Percentiles rank a stretch among this genome's conserved stretches.
Conservation (phyloP, 192 early-diverging fungal genomes). For the Linnemannia zychae region DNA sequence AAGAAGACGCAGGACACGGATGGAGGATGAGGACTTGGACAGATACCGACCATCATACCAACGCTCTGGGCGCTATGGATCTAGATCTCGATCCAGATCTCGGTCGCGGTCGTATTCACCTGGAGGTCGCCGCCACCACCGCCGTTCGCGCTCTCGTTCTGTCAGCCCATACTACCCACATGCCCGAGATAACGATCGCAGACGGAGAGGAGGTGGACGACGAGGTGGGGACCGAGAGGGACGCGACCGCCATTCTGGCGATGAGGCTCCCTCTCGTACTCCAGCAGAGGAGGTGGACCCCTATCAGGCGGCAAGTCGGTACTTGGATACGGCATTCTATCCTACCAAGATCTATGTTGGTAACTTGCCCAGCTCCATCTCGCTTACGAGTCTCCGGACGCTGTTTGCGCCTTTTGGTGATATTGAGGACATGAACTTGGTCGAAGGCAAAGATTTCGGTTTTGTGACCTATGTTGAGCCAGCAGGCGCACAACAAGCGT, state of each 20-base stretch:
- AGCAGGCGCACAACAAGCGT: slow-evolving; percentile 54
- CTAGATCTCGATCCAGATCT: slow-evolving; percentile 33
- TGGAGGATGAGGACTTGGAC: slow-evolving; percentile 32
- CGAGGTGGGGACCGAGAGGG: slow-evolving; percentile 33
- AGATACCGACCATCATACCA: slow-evolving; percentile 19
- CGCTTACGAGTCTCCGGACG: slow-evolving; percentile 35
- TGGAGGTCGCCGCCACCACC: slow-evolving; percentile 25
- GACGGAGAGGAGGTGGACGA: slow-evolving; percentile 27
- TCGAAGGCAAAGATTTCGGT: slow-evolving; percentile 66
- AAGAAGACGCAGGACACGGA: slow-evolving; percentile 35
- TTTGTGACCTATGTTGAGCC: slow-evolving; percentile 65
- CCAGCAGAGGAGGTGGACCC: slow-evolving; percentile 42
- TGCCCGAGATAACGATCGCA: slow-evolving; percentile 27
- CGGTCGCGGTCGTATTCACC: slow-evolving; percentile 34
- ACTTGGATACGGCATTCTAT: slow-evolving; percentile 66
- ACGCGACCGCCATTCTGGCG: slow-evolving; percentile 33
- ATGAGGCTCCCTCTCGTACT: slow-evolving; percentile 20
- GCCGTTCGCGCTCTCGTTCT: slow-evolving; percentile 45
- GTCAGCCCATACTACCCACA: slow-evolving; percentile 43
- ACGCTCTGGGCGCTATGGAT: slow-evolving; percentile 28
- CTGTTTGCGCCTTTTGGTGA: slow-evolving; percentile 61
- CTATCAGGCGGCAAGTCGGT: slow-evolving; percentile 61
- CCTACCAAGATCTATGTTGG: slow-evolving; percentile 67
- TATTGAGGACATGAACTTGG: slow-evolving; percentile 62
- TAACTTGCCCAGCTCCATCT: slow-evolving; percentile 52